Evolutionary conservation across 2,329 filamentous ascomycete species (phyloP), one percentile per base, ranked within the genome.

Genomic region (Claviceps humidiphila): DNA sequence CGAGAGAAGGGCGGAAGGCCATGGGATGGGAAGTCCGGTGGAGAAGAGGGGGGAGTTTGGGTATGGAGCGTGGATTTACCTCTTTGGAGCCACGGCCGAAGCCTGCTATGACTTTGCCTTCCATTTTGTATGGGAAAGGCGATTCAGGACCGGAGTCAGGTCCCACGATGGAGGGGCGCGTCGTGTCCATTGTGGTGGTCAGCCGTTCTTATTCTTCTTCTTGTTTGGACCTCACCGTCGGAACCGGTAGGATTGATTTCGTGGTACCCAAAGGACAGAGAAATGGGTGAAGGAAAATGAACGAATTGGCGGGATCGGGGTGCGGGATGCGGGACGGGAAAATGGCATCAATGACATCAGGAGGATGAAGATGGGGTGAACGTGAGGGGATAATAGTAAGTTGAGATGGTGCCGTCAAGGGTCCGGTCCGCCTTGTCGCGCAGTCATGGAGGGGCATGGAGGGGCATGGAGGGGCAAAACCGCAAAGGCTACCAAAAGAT

Each of bases 1-100:
- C 2, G 30, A 34, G 30, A 34, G 9, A 34, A 3, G 30, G 9
- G 9, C 9, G 30, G 30, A 11, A 9, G 9, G 30, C 30, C 30
- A 30, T 30, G 30, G 30, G 30, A 34, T 34, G 30, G 30, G 30
- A 34, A 3, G 30, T 34, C 30, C 30, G 30, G 30, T 1, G 30
- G 9, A 42, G 41, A 16, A n/a, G 16, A n/a, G 16, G 5, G 20
- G 64, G 70, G 54, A 66, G 9, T 4, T 11, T 11, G 8, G 30
- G 9, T 34, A 1, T 34, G 30, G 3, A 34, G 30, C 30, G 30
- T 34, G 90, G 14, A 20, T 22, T 40, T 43, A 50, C 87, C 71
- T 96, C 90, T 73, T 89, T 94, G 62, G 88, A 95, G 16, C 93
- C 93, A 55, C 93, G 81, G 43, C 93, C 91, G 67, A 97, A 97